Evolutionary conservation across 176 grass and related monocot species (phyloP).

Genomic region (Oryza meyeriana): DNA sequence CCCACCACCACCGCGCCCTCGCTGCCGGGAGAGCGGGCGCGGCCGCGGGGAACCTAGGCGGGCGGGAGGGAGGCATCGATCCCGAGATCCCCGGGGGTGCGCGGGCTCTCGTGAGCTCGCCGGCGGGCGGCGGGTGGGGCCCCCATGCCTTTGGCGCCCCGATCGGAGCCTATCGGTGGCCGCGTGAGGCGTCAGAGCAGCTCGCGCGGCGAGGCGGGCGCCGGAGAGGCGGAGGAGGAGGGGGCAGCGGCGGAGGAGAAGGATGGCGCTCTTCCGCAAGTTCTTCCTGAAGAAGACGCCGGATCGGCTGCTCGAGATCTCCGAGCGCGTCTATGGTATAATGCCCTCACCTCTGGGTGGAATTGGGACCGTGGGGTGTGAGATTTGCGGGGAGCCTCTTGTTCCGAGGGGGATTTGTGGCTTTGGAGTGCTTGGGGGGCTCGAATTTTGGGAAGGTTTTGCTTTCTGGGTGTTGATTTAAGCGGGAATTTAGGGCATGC

Average conservation of each 20-base stretch:
- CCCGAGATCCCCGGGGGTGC: slow-evolving; percentile 26
- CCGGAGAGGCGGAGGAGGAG: not conserved
- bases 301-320: slow-evolving; percentile 95
- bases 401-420: not conserved
- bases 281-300: slow-evolving; percentile 96
- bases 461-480: slow-evolving; percentile 18
- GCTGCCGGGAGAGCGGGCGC: not conserved
- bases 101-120: not conserved
- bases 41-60: slow-evolving; percentile 26
- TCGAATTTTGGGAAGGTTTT: not conserved
- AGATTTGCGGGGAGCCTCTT: not conserved
- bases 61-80: not conserved
- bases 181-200: slow-evolving; percentile 21
- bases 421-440: not conserved
- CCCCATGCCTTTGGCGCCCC: slow-evolving; percentile 60
- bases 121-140: slow-evolving; percentile 1
- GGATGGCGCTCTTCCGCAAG: slow-evolving; percentile 96
- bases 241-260: slow-evolving; percentile 19
- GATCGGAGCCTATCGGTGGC: slow-evolving; percentile 52
- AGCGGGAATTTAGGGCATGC: slow-evolving; percentile 8
- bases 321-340: slow-evolving; percentile 95
- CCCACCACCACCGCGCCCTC: slow-evolving; percentile 4
- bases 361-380: not conserved
- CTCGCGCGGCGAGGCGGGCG: slow-evolving; percentile 5
- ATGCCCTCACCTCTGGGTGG: slow-evolving; percentile 11